Percentiles rank a stretch among this genome's conserved stretches.
phyloP scores from a whole-genome alignment of 768 basidiomycete genomes.

The Suillus sp. region DNA sequence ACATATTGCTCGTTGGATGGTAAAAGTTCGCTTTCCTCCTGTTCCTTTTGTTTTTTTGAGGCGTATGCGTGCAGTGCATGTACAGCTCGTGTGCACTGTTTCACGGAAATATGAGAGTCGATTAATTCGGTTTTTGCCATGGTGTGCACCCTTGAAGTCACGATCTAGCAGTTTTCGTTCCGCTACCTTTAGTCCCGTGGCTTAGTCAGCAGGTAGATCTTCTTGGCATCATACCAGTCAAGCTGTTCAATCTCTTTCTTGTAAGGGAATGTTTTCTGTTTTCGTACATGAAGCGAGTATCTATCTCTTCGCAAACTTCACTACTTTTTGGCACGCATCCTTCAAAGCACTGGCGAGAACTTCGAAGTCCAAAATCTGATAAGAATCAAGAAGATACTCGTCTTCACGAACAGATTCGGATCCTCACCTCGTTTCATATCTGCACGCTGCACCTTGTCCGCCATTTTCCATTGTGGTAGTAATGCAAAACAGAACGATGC shows the following conservation, averaged over 20 bases:
- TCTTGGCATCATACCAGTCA: conserved; percentile 1
- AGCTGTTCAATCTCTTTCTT: background rate
- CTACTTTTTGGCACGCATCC: conserved; percentile 25
- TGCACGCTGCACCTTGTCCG: conserved; percentile 35
- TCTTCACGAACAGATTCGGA: background rate
- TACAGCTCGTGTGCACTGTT: conserved; percentile 79
- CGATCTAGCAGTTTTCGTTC: background rate
- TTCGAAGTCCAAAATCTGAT: conserved; percentile 36
- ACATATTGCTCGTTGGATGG: conserved; percentile 80
- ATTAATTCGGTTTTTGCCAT: conserved; percentile 60
- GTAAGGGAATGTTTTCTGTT: background rate
- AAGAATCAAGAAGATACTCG: background rate
- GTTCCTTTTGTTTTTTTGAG: conserved; percentile 59
- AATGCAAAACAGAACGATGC: conserved; percentile 7
- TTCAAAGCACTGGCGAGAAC: conserved; percentile 29
- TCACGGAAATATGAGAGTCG: conserved; percentile 65
- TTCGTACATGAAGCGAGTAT: background rate
- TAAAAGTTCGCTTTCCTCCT: conserved; percentile 74
- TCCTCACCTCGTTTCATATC: conserved; percentile 35
- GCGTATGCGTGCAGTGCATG: conserved; percentile 77
- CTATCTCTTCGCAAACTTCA: conserved; percentile 12
- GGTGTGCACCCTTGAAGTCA: background rate
- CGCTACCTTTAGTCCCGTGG: background rate
- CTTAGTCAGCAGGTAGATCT: background rate
- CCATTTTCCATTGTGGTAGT: conserved; percentile 33